Evolutionary conservation across 2,329 filamentous ascomycete species (phyloP).

Genomic region (Neonectria ditissima): DNA sequence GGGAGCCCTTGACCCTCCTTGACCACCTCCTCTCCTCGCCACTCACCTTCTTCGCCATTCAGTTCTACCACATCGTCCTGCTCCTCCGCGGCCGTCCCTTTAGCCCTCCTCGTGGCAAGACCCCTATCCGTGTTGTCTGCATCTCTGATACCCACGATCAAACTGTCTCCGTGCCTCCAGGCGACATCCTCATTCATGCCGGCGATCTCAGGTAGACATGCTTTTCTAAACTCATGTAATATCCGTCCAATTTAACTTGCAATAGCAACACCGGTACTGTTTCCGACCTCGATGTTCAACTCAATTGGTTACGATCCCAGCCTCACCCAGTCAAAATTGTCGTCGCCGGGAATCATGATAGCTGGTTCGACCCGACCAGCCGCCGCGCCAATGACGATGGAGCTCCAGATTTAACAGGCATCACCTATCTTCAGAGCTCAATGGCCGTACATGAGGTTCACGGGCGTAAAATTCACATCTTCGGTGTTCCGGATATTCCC

Average conservation of each 20-base stretch:
- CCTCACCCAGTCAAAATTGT: constrained; percentile 85
- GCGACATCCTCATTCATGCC: constrained; percentile 89
- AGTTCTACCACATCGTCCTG: constrained; percentile 73
- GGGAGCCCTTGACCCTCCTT: constrained; percentile 65
- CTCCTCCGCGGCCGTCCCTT: constrained; percentile 75
- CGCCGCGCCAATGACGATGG: constrained; percentile 67
- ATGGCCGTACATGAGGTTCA: constrained; percentile 72
- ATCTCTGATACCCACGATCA: constrained; percentile 89
- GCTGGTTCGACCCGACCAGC: constrained; percentile 79
- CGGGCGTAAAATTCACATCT: constrained; percentile 69
- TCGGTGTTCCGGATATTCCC: constrained; percentile 85
- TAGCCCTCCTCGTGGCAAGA: constrained; percentile 64
- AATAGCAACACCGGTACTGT: constrained; percentile 76
- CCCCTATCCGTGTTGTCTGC: constrained; percentile 81
- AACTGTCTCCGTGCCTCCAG: constrained; percentile 72
- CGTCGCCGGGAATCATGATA: constrained; percentile 90
- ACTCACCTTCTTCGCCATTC: constrained; percentile 70
- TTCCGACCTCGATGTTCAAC: constrained; percentile 80
- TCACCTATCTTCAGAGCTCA: constrained; percentile 82
- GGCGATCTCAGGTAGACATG: constrained; percentile 62
- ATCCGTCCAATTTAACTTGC: constrained; percentile 61
- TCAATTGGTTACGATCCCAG: constrained; percentile 82
- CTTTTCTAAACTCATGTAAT: background rate
- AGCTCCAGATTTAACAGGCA: constrained; percentile 71
- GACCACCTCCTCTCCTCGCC: constrained; percentile 77